These are phyloP conservation scores for Cucurbita moschata DNA, from an alignment of 306 rosid genomes.

Conservation along the genomic window DNA sequence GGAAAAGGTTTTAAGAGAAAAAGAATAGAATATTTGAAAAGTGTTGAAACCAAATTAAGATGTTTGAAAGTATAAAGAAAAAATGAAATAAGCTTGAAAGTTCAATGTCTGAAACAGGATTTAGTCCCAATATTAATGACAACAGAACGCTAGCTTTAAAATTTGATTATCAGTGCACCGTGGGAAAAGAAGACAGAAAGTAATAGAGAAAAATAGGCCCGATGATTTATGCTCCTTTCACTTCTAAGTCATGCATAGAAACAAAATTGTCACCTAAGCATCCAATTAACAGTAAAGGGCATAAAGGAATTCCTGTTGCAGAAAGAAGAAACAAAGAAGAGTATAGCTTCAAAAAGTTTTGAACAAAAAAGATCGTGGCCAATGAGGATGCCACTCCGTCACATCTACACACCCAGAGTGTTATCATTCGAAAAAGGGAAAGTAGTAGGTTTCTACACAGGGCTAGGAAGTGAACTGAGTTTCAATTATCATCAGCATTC, in stretches of 20 bases:
- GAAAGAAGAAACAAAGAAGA: background rate
- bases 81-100: background rate
- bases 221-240: background rate
- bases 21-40: background rate
- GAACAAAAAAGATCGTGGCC: background rate
- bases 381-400: background rate
- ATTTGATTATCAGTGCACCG: background rate
- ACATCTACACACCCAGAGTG: background rate
- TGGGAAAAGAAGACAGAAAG: background rate
- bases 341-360: background rate
- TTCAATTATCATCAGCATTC: background rate
- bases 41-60: background rate
- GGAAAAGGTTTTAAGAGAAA: background rate
- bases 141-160: background rate
- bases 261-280: background rate
- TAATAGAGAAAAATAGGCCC: background rate
- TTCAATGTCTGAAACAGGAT: background rate
- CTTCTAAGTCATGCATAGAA: background rate
- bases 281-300: background rate
- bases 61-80: background rate
- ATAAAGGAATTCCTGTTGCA: background rate
- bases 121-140: background rate
- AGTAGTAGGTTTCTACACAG: background rate
- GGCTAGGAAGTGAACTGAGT: background rate
- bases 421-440: background rate